Conservation (phyloP, 306 rosid species). For the Quercus glauca region DNA sequence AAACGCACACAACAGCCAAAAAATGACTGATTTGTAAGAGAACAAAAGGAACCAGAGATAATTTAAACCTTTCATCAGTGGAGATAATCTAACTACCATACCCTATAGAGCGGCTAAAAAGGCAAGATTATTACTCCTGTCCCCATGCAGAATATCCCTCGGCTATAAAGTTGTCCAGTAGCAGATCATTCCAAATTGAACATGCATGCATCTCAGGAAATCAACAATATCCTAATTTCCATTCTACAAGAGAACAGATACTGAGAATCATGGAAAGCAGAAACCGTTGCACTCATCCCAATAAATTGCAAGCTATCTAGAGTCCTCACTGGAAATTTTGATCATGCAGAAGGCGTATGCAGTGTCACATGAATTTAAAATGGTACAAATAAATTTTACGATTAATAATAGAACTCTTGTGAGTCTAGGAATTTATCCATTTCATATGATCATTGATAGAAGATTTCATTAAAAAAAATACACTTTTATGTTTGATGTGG, state of each 20-base stretch:
- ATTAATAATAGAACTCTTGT: background rate
- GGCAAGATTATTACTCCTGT: background rate
- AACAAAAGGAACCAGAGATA: too few relatives aligned
- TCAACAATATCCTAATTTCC: background rate
- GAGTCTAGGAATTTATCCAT: background rate
- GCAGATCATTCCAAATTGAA: background rate
- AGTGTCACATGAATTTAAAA: background rate
- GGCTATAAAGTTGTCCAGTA: background rate
- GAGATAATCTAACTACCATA: background rate
- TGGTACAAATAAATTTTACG: background rate
- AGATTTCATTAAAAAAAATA: background rate
- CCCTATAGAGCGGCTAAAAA: background rate
- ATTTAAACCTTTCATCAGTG: background rate
- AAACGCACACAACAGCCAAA: too few relatives aligned
- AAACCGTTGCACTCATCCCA: background rate
- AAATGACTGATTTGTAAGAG: too few relatives aligned
- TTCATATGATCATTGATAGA: background rate
- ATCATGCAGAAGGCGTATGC: background rate
- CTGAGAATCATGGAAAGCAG: background rate
- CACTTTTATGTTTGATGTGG: background rate
- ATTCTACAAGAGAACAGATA: background rate
- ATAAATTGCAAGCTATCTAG: background rate
- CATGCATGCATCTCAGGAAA: too few relatives aligned
- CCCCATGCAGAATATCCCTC: background rate
- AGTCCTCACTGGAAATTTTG: background rate